Conservation (phyloP, 2,329 filamentous ascomycete species). For the Cladosporium cucumerinum region DNA sequence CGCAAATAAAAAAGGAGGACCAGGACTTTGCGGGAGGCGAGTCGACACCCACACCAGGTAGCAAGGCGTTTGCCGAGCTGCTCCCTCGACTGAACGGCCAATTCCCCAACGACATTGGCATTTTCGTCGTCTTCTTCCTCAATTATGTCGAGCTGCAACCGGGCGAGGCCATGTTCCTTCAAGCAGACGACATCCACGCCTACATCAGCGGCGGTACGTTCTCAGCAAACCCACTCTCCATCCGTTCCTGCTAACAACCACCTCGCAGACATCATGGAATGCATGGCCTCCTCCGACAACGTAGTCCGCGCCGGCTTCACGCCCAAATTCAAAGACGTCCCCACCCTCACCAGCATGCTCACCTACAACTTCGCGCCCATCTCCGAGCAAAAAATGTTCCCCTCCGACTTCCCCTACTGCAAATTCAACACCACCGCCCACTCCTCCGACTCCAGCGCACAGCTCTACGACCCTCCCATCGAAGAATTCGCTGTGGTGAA, state of each 20-base stretch:
- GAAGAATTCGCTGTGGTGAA: constrained; percentile 92
- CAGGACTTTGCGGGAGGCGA: constrained; percentile 67
- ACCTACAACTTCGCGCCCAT: constrained; percentile 96
- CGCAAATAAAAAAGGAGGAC: constrained; percentile 65
- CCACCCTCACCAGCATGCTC: constrained; percentile 82
- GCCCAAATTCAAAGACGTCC: constrained; percentile 96
- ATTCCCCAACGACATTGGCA: constrained; percentile 85
- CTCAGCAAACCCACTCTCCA: not conserved
- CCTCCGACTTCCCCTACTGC: constrained; percentile 79
- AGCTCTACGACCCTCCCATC: constrained; percentile 91
- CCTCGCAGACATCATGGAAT: constrained; percentile 83
- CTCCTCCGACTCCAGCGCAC: constrained; percentile 66
- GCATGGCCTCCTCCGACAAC: constrained; percentile 99
- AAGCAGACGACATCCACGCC: constrained; percentile 95
- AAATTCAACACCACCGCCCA: constrained; percentile 80
- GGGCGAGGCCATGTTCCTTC: constrained; percentile 93
- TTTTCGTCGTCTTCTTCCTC: constrained; percentile 95
- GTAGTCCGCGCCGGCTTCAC: constrained; percentile 96
- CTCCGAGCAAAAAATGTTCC: constrained; percentile 87
- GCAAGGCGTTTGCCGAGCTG: constrained; percentile 70
- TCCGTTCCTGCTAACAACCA: not conserved
- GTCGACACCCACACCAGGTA: constrained; percentile 64
- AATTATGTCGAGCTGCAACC: constrained; percentile 87
- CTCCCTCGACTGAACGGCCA: constrained; percentile 74
- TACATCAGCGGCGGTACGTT: constrained; percentile 69